Conservation (phyloP, 139 green algal genomes). For the Chlorella sp. region DNA sequence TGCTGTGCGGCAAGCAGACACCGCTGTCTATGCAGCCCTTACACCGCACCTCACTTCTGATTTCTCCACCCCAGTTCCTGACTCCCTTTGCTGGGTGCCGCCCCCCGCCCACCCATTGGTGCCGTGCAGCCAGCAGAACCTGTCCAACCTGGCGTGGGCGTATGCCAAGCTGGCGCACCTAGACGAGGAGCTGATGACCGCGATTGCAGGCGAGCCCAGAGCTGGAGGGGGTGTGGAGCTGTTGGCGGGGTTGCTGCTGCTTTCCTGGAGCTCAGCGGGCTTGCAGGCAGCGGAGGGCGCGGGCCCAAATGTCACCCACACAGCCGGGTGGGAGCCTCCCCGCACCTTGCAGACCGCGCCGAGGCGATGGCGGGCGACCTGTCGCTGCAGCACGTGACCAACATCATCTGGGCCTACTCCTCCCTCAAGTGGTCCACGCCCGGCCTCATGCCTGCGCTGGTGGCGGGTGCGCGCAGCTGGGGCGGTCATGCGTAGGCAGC, state of each 20-base stretch:
- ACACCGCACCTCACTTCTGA: background rate
- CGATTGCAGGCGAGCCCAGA: slow-evolving; percentile 27
- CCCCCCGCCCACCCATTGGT: background rate
- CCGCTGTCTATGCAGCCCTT: too few species aligned
- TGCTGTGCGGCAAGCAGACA: too few species aligned
- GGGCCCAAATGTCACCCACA: too few species aligned
- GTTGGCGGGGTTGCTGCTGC: background rate
- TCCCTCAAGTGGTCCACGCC: slow-evolving; percentile 29
- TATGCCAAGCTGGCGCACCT: slow-evolving; percentile 55
- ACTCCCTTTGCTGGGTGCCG: background rate
- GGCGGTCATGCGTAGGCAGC: background rate
- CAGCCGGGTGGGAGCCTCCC: too few species aligned
- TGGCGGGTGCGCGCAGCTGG: slow-evolving; percentile 4
- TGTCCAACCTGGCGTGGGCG: slow-evolving; percentile 61
- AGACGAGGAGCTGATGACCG: slow-evolving; percentile 47
- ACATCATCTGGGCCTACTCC: slow-evolving; percentile 57
- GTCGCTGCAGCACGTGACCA: slow-evolving; percentile 58
- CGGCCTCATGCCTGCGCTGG: slow-evolving; percentile 10
- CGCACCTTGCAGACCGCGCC: background rate
- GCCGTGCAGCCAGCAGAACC: slow-evolving; percentile 53
- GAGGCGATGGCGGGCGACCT: slow-evolving; percentile 36
- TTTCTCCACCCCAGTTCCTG: background rate
- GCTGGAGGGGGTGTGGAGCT: background rate
- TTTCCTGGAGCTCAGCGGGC: too few species aligned
- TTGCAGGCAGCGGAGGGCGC: too few species aligned